These are phyloP conservation scores for Salix viminalis DNA, from an alignment of 345 rosid genomes.

Conservation along the genomic window DNA sequence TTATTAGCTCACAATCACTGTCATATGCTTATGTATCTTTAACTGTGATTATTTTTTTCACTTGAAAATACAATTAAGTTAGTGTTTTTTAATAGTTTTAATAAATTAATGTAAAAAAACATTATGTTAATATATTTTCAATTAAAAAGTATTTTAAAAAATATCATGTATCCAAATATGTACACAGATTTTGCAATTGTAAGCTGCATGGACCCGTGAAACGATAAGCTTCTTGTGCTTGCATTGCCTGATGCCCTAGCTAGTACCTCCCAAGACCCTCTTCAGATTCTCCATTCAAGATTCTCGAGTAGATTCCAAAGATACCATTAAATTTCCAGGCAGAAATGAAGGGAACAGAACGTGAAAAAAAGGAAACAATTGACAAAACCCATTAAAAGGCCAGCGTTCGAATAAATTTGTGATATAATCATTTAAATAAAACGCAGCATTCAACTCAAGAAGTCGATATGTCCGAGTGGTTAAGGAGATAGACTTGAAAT, in stretches of 20 bases:
- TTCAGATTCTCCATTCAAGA: background rate
- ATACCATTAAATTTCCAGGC: background rate
- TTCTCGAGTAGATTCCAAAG: background rate
- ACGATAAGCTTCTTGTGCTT: background rate
- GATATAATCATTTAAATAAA: too few species aligned
- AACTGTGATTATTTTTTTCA: too few species aligned
- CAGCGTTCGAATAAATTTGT: background rate
- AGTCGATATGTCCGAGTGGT: constrained; percentile 78
- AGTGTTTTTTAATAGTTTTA: too few species aligned
- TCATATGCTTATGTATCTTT: background rate
- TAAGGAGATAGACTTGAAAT: constrained; percentile 99
- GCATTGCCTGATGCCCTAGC: background rate
- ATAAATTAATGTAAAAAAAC: background rate
- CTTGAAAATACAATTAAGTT: too few species aligned
- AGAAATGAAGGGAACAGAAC: background rate
- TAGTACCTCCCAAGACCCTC: background rate
- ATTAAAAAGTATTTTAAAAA: too few species aligned
- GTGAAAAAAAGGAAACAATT: background rate
- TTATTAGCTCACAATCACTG: background rate
- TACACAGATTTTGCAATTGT: too few species aligned
- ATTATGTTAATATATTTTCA: too few species aligned
- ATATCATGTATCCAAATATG: too few species aligned
- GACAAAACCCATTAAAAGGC: background rate
- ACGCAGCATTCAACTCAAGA: too few species aligned
- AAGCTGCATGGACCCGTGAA: too few species aligned